Percentiles rank a stretch among this genome's conserved stretches.
phyloP scores from a whole-genome alignment of 2,329 filamentous ascomycete genomes.

The Lasiodiplodia hormozganensis region DNA sequence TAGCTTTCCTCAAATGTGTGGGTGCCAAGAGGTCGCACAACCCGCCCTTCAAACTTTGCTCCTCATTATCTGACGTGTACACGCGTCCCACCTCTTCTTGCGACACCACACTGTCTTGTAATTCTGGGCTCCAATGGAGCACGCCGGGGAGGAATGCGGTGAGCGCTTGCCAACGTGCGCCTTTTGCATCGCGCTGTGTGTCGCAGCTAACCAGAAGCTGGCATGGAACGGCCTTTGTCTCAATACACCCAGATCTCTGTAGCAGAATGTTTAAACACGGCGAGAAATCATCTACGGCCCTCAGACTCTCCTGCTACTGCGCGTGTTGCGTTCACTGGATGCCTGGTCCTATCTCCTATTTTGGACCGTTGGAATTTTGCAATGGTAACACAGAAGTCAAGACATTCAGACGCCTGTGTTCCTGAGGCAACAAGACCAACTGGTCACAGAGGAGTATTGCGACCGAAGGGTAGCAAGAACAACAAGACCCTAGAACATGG shows the following conservation, averaged over 20 bases:
- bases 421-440: not conserved
- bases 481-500: too few species aligned
- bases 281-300: not conserved
- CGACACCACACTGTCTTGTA: not conserved
- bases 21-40: constrained; percentile 6
- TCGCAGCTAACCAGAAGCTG: not conserved
- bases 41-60: not conserved
- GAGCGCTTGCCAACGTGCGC: not conserved
- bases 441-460: not conserved
- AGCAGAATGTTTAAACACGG: not conserved
- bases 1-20: not conserved
- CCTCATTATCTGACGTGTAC: not conserved
- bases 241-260: not conserved
- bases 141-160: not conserved
- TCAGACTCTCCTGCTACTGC: not conserved
- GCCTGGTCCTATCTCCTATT: too few species aligned
- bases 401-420: not conserved
- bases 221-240: not conserved
- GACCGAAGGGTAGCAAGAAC: too few species aligned
- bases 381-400: too few species aligned
- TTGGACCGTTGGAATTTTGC: too few species aligned
- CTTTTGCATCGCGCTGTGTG: not conserved
- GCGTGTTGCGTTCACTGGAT: not conserved
- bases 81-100: not conserved
- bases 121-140: not conserved